Evolutionary conservation across 495 filamentous ascomycete genomes (phyloP).

Genomic region (Xanthoparmelia taractica): DNA sequence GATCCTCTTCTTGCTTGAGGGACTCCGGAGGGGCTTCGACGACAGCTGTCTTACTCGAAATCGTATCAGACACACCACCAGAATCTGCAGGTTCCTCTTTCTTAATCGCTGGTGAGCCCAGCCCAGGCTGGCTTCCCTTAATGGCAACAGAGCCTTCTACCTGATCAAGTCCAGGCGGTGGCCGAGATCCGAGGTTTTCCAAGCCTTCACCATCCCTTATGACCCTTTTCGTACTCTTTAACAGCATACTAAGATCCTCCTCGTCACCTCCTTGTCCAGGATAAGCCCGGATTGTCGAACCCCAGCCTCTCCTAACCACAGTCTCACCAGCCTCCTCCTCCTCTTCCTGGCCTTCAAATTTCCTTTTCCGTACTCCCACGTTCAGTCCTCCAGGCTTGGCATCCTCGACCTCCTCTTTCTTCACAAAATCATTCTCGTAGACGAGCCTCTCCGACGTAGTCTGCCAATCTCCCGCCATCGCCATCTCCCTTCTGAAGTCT

Average conservation of each 20-base stretch:
- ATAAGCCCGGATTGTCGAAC: slow-evolving; percentile 58
- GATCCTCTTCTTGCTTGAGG: slow-evolving; percentile 26
- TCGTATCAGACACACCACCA: neutral
- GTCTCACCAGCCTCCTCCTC: slow-evolving; percentile 58
- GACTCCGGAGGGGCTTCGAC: neutral
- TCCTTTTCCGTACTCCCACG: slow-evolving; percentile 61
- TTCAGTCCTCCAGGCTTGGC: slow-evolving; percentile 32
- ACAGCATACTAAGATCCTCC: slow-evolving; percentile 62
- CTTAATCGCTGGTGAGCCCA: slow-evolving; percentile 24
- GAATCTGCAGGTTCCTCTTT: slow-evolving; percentile 21
- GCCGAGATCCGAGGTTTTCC: neutral
- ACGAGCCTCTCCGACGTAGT: slow-evolving; percentile 53
- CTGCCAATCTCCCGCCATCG: slow-evolving; percentile 86
- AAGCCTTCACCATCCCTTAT: slow-evolving; percentile 29
- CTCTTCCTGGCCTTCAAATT: slow-evolving; percentile 52
- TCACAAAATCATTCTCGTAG: slow-evolving; percentile 27
- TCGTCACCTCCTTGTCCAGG: slow-evolving; percentile 49
- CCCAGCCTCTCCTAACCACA: slow-evolving; percentile 64
- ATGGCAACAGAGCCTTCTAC: neutral
- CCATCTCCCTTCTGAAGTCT: slow-evolving; percentile 69
- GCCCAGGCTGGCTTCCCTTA: neutral
- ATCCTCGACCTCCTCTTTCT: slow-evolving; percentile 37
- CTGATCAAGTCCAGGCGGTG: neutral
- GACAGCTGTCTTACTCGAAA: slow-evolving; percentile 7
- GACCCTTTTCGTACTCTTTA: slow-evolving; percentile 37